Base-by-base conservation (phyloP, 306 rosid genomes). In the Cucurbita pepo region DNA sequence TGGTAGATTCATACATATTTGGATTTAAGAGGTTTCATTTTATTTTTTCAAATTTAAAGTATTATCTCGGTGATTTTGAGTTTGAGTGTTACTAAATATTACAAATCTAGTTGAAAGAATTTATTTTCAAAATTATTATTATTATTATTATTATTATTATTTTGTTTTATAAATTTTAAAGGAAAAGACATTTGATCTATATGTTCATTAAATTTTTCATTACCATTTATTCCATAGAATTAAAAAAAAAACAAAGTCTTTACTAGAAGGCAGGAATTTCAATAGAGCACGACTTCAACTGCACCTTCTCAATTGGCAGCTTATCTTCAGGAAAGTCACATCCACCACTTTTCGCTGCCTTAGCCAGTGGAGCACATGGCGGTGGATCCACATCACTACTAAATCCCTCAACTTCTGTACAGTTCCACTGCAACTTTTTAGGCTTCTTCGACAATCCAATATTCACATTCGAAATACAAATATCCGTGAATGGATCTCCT, bases 391-490 rank as follows among this genome's bases (percentile, higher is more conserved):
- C 98, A 48, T 75, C 83, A 50, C 83, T 83, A 4, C 91, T 83
- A 8, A 69, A n/a, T 6, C 97, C 96, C 47, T 53, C 78, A 64
- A 91, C 7, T 63, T 83, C 25, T 25, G 83, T 82, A 65, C 96
- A 89, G n/a, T 83, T 85, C 97, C 97, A 91, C 50, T 77, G 89
- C 63, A 81, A 34, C 22, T 85, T 76, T 61, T 85, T 76, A 0
- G 62, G 72, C 8, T 75, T 34, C 10, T 44, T 63, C 48, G 69
- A 50, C 66, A 90, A 0, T 0, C 56, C 69, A 0, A 79, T 78
- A 3, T 71, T 69, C 36, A 62, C 83, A 60, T 91, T 88, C 16
- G 96, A 87, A 19, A 87, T 72, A 48, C 97, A 91, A 9, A 88
- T 88, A 52, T 86, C 85, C 8, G 71, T 87, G 18, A 88, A 88